Base-by-base conservation (phyloP, 2,329 filamentous ascomycete genomes). In the Exophiala dermatitidis region DNA sequence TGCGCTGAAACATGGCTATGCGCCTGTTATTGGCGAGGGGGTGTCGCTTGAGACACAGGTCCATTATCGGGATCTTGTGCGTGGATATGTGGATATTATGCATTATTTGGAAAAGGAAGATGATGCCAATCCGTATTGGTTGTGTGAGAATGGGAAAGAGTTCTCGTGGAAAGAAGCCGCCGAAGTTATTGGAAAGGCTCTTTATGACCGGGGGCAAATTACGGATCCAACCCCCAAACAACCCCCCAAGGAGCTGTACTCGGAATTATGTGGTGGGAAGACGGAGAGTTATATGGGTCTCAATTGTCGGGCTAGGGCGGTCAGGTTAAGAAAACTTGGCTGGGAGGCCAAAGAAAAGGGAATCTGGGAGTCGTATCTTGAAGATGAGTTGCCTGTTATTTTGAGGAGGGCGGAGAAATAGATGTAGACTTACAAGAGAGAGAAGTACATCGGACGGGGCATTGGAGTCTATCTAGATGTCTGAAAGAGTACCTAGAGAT, bases 11-110 rank as follows among this genome's bases (percentile, higher is more conserved):
- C 70, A 76, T 57, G 73, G 73, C 9, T 76, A 68, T 51, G 68
- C 71, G 0, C 72, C 71, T 1, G 66, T 75, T 50, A 65, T 75
- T 1, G 75, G 75, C 1, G 65, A 68, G 6, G 76, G 75, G 1
- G 57, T 68, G 5, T 57, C 68, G 0, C 67, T 77, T 5, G 67
- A 69, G 65, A 69, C 67, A 28, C 69, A 71, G 48, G 65, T 78
- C 29, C 76, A 78, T 60, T 75, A 77, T 3, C 52, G 64, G n/a
- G 75, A 78, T 60, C 65, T 78, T 2, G 74, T 74, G 3, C 60
- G 71, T 3, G 75, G 66, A 0, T 77, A 77, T 56, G 61, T 74
- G 9, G 63, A 66, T 0, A 54, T 78, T 0, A 60, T 77, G 31
- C 72, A 75, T 58, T 69, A 68, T 50, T 63, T 77, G 28, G 75